phyloP scores from a whole-genome alignment of 805 yeast species.

The Candida ovalis region DNA sequence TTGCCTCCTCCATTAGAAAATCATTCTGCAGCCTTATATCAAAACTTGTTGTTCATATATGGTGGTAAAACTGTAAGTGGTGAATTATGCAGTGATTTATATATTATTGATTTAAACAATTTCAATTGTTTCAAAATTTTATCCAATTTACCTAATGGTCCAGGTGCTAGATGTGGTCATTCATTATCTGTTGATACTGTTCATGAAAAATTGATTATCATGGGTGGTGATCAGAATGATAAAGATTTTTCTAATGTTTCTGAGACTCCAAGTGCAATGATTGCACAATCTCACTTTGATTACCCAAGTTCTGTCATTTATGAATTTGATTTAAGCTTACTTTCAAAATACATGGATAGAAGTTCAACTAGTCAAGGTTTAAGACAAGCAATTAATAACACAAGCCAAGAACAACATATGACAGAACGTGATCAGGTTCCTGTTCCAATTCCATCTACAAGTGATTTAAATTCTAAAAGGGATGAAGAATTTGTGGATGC shows the following conservation, averaged over 20 bases:
- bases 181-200: conserved; percentile 68
- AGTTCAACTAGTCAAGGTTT: not conserved
- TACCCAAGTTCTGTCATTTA: conserved; percentile 33
- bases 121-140: conserved; percentile 60
- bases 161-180: conserved; percentile 90
- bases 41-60: conserved; percentile 73
- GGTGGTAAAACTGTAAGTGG: conserved; percentile 88
- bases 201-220: conserved; percentile 66
- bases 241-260: conserved; percentile 35
- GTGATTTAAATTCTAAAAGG: not conserved
- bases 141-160: conserved; percentile 45
- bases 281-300: conserved; percentile 30
- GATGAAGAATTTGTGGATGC: conserved; percentile 15
- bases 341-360: conserved; percentile 27
- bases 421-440: not conserved
- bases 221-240: conserved; percentile 90
- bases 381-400: not conserved
- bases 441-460: not conserved
- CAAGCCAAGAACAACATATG: not conserved
- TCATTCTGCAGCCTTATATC: conserved; percentile 79
- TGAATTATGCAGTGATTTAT: conserved; percentile 58
- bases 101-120: conserved; percentile 71
- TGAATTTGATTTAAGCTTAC: conserved; percentile 30
- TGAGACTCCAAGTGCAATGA: conserved; percentile 16
- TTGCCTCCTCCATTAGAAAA: conserved; percentile 85